Evolutionary conservation across 768 basidiomycete genomes (phyloP).

Genomic region (Lentinula detonsa): DNA sequence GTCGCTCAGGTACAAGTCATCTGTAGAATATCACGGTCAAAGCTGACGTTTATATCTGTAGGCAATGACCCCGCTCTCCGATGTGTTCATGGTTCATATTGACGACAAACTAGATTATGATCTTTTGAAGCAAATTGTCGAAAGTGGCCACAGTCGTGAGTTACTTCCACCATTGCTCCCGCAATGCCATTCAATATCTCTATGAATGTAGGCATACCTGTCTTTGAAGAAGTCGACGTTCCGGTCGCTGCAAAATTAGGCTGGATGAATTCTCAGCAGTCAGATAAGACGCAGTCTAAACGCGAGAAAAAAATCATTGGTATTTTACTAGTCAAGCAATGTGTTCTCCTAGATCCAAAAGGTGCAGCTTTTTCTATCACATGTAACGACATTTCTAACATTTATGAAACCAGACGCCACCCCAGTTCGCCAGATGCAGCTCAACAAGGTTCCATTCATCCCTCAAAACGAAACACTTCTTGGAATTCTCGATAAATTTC

Average conservation of each 20-base stretch:
- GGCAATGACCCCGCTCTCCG: conserved; percentile 78
- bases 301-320: conserved; percentile 76
- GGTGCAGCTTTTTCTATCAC: conserved; percentile 27
- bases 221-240: conserved; percentile 72
- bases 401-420: conserved; percentile 53
- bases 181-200: not conserved
- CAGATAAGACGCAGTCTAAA: conserved; percentile 12
- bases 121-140: conserved; percentile 67
- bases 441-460: conserved; percentile 84
- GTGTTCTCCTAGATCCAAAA: conserved; percentile 83
- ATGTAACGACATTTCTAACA: not conserved
- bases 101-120: conserved; percentile 79
- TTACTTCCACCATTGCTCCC: not conserved
- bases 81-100: conserved; percentile 83
- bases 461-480: conserved; percentile 83
- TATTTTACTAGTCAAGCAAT: conserved; percentile 85
- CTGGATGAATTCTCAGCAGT: not conserved
- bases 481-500: conserved; percentile 82
- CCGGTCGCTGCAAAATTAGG: conserved; percentile 16
- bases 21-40: not conserved
- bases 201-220: conserved; percentile 41
- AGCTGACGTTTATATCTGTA: conserved; percentile 15
- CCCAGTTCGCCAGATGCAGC: conserved; percentile 75
- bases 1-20: conserved; percentile 48
- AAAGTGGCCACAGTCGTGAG: conserved; percentile 71